phyloP scores from a whole-genome alignment of 805 yeast genomes.

The Kodamaea hsintzibuensis region DNA sequence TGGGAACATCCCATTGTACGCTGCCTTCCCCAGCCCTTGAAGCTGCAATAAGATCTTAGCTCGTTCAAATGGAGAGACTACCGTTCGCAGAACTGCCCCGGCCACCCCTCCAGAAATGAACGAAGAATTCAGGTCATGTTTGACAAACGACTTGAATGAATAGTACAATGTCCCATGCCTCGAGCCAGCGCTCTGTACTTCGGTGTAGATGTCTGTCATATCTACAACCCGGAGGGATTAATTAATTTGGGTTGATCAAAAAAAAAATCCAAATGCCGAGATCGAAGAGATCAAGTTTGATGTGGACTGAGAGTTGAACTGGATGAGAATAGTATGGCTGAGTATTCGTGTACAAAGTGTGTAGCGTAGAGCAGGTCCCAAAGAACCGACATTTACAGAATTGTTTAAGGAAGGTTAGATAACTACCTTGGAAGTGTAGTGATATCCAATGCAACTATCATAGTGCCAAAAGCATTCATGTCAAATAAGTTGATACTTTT shows the following conservation, averaged over 20 bases:
- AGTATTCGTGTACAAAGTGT: too few species aligned
- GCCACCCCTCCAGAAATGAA: slow-evolving; percentile 73
- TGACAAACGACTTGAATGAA: slow-evolving; percentile 25
- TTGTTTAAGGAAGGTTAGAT: too few species aligned
- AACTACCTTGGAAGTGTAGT: too few species aligned
- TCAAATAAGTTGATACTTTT: neutral
- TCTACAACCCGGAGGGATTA: neutral
- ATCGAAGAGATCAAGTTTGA: neutral
- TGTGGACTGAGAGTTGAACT: too few species aligned
- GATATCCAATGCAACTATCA: too few species aligned
- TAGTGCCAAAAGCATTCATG: too few species aligned
- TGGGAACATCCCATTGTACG: slow-evolving; percentile 66
- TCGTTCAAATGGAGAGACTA: slow-evolving; percentile 92
- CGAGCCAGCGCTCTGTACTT: neutral
- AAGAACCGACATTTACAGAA: too few species aligned
- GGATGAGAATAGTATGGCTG: too few species aligned
- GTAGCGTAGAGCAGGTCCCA: too few species aligned
- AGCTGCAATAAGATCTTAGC: slow-evolving; percentile 90
- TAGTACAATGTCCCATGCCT: neutral
- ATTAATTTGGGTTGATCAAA: neutral
- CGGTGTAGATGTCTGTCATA: neutral
- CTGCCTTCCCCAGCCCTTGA: slow-evolving; percentile 62
- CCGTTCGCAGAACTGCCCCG: slow-evolving; percentile 84
- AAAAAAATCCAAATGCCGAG: neutral
- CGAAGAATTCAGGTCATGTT: slow-evolving; percentile 59